A percentile compares a stretch with the other conserved stretches of the same genome.
These are phyloP conservation scores for Flaveria linearis DNA, from an alignment of 129 eudicot genomes.

Conservation along the genomic window DNA sequence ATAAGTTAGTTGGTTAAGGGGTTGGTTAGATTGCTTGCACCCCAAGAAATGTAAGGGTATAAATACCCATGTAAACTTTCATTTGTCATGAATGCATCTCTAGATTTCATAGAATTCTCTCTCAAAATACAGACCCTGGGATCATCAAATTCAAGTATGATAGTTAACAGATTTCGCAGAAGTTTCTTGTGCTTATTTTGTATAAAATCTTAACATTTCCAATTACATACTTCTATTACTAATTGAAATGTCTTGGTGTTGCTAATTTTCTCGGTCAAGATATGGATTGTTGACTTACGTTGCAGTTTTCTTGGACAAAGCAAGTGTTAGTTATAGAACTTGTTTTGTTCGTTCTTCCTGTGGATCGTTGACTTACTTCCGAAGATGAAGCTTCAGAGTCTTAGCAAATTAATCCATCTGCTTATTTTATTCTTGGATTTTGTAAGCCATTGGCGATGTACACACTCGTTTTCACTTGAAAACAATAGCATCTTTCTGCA, in stretches of 20 bases:
- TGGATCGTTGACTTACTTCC: not conserved
- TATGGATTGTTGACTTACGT: not conserved
- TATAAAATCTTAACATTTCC: not conserved
- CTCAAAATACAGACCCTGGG: no score
- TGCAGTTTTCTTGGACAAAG: not conserved
- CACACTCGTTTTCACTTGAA: not conserved
- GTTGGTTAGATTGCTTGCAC: no score
- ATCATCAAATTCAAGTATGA: not conserved
- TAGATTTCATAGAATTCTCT: no score
- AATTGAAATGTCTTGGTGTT: no score
- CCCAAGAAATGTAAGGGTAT: no score
- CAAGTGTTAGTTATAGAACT: not conserved
- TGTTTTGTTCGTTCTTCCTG: not conserved
- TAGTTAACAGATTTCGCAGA: not conserved
- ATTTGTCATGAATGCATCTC: no score
- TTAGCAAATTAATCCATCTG: constrained; percentile 3
- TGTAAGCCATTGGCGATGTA: not conserved
- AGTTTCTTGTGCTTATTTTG: not conserved
- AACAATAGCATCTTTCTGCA: not conserved
- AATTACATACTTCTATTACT: no score
- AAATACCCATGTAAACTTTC: no score
- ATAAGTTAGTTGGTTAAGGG: no score
- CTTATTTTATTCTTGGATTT: not conserved
- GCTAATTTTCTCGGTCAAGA: no score
- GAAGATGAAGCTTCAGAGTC: constrained; percentile 1